These are phyloP conservation scores for Quercus tomentella DNA, from an alignment of 331 rosid genomes.

Conservation along the genomic window DNA sequence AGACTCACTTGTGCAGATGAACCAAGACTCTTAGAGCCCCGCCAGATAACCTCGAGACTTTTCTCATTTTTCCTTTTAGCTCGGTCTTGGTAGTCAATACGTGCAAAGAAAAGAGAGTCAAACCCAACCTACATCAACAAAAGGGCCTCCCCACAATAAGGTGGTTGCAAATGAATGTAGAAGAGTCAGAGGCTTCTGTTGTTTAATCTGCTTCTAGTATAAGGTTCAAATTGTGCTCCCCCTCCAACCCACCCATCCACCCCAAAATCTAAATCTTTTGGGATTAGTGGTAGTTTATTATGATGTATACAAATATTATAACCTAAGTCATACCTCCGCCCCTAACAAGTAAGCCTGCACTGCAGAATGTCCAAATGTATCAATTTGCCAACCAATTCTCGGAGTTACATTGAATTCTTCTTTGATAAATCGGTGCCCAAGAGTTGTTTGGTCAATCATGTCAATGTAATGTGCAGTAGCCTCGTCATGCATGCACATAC, in stretches of 20 bases:
- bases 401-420: slow-evolving; percentile 66
- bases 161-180: background rate
- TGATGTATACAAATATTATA: too few relatives aligned
- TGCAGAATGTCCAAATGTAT: slow-evolving; percentile 96
- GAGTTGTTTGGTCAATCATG: slow-evolving; percentile 98
- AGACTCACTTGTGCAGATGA: slow-evolving; percentile 69
- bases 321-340: slow-evolving; percentile 54
- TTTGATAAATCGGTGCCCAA: slow-evolving; percentile 77
- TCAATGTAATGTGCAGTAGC: slow-evolving; percentile 84
- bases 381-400: slow-evolving; percentile 97
- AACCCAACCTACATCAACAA: slow-evolving; percentile 70
- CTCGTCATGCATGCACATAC: slow-evolving; percentile 95
- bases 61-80: slow-evolving; percentile 73
- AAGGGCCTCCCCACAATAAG: background rate
- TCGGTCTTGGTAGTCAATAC: background rate
- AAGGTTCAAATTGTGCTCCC: background rate
- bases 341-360: slow-evolving; percentile 94
- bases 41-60: slow-evolving; percentile 93
- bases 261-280: too few relatives aligned
- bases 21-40: slow-evolving; percentile 89
- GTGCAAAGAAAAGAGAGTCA: slow-evolving; percentile 56
- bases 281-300: too few relatives aligned
- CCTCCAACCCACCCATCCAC: too few relatives aligned
- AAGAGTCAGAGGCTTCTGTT: background rate
- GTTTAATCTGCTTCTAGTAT: background rate